These are phyloP conservation scores for Tausonia pullulans DNA, from an alignment of 1,284 basidiomycete species.

Conservation along the genomic window DNA sequence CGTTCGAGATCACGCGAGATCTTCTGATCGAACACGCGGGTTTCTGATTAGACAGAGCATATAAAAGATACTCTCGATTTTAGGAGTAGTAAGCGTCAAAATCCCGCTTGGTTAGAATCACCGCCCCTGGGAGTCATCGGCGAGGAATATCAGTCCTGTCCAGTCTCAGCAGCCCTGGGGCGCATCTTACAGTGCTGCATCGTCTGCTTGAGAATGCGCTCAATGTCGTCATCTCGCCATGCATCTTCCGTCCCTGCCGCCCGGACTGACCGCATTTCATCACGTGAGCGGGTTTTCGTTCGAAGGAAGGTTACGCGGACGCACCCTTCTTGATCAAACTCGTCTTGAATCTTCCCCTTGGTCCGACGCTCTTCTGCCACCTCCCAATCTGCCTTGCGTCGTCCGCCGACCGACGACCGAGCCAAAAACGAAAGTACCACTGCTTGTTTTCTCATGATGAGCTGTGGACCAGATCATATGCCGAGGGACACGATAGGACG, in stretches of 20 bases:
- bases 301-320: not conserved
- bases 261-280: not conserved
- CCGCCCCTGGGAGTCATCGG: no score
- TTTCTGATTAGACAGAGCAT: conserved; percentile 17
- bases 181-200: conserved; percentile 12
- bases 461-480: not conserved
- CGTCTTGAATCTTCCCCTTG: conserved; percentile 15
- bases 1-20: conserved; percentile 76
- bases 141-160: no score
- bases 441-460: not conserved
- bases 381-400: conserved; percentile 8
- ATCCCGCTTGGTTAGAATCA: no score
- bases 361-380: conserved; percentile 9
- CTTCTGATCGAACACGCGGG: conserved; percentile 23
- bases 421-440: conserved; percentile 15
- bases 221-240: conserved; percentile 1
- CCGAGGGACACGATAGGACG: not conserved
- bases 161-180: no score
- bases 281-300: not conserved
- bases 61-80: not conserved
- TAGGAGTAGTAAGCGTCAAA: no score
- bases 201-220: conserved; percentile 9
- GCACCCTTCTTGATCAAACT: conserved; percentile 11
- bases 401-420: conserved; percentile 11
- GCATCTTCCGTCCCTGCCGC: not conserved